These are phyloP conservation scores for Ambrosiella beaveri DNA, from an alignment of 2,329 filamentous ascomycete species.

Conservation along the genomic window DNA sequence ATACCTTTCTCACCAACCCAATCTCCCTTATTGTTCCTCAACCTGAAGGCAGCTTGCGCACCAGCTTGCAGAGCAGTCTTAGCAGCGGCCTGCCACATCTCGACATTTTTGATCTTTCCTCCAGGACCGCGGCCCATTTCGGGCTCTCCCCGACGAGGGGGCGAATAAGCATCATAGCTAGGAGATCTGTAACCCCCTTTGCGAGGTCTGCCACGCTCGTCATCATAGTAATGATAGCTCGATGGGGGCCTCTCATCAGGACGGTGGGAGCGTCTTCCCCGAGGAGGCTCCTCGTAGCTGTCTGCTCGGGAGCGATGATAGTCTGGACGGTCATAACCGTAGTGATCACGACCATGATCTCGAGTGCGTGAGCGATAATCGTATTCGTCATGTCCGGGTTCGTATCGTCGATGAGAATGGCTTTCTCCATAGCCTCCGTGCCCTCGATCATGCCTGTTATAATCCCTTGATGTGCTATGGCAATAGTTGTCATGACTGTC, in stretches of 20 bases:
- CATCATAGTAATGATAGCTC: constrained; percentile 5
- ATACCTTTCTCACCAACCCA: constrained; percentile 33
- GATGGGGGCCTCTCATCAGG: constrained; percentile 2
- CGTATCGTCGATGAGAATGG: not conserved
- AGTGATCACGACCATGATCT: not conserved
- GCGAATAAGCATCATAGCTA: constrained; percentile 8
- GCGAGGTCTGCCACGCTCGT: constrained; percentile 3
- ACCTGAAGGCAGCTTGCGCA: constrained; percentile 30
- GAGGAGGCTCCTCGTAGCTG: constrained; percentile 8
- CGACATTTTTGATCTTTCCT: constrained; percentile 5
- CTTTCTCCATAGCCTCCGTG: not conserved
- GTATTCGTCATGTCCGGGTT: not conserved
- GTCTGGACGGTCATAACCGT: constrained; percentile 2
- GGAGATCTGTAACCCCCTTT: not conserved
- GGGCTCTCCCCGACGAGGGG: not conserved
- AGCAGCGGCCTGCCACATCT: constrained; percentile 23
- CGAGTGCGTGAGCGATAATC: constrained; percentile 4
- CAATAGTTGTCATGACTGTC: constrained; percentile 1
- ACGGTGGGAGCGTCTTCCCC: constrained; percentile 3
- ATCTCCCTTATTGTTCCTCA: constrained; percentile 26
- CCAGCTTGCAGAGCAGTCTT: constrained; percentile 31
- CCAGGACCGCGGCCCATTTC: constrained; percentile 1
- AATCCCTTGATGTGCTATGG: not conserved
- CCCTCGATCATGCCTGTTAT: not conserved
- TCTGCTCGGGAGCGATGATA: constrained; percentile 8